A percentile compares a stretch with the other conserved stretches of the same genome.
These are phyloP conservation scores for Cryptosporidium baileyi DNA, from an alignment of 169 alveolate species.

Conservation along the genomic window DNA sequence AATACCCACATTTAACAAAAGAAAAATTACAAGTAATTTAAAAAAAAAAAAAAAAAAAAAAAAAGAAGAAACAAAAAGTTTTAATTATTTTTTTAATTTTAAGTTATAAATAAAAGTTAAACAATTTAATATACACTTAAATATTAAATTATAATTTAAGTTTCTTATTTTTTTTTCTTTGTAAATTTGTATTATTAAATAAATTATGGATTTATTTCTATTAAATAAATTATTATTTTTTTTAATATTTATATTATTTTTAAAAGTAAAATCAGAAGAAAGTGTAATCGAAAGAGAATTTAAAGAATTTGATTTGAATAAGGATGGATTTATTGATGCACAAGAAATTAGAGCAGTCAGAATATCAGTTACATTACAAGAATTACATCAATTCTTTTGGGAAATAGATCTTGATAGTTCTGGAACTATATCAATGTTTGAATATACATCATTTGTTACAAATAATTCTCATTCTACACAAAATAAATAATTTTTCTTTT, in stretches of 20 bases:
- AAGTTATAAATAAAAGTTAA: background rate
- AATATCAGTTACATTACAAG: conserved; percentile 48
- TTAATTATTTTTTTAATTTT: background rate
- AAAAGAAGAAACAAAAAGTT: background rate
- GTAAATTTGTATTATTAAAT: background rate
- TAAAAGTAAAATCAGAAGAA: background rate
- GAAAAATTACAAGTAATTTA: background rate
- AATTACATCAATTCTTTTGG: conserved; percentile 62
- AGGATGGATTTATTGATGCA: conserved; percentile 52
- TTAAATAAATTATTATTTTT: background rate
- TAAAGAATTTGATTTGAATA: conserved; percentile 28
- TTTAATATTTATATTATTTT: background rate
- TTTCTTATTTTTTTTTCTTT: background rate
- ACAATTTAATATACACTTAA: background rate
- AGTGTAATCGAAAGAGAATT: conserved; percentile 15
- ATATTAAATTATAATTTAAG: background rate
- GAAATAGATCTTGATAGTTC: conserved; percentile 57
- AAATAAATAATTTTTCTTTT: background rate
- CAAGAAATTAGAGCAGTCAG: conserved; percentile 46
- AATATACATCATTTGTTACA: conserved; percentile 30
- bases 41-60: background rate
- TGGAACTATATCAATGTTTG: conserved; percentile 30
- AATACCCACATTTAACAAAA: background rate
- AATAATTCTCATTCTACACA: conserved; percentile 23
- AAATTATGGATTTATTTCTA: background rate